Percentiles rank a stretch among this genome's conserved stretches.
phyloP scores from a whole-genome alignment of 2,329 filamentous ascomycete genomes.

The Colletotrichum camelliae region DNA sequence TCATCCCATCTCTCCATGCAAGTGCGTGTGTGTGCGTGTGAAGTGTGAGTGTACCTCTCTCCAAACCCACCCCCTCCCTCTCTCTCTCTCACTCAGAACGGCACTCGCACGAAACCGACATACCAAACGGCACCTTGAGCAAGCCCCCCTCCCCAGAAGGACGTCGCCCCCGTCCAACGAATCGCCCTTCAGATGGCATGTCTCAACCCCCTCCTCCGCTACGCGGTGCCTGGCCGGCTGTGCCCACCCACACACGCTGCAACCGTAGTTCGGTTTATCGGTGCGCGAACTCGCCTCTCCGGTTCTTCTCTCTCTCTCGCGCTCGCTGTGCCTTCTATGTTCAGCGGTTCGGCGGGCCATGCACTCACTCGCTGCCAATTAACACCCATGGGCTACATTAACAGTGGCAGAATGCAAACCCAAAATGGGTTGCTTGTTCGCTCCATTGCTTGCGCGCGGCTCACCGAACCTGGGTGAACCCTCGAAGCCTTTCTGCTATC shows the following conservation, averaged over 20 bases:
- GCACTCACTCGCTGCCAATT: neutral
- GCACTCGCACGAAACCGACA: conserved; percentile 21
- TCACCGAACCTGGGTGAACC: neutral
- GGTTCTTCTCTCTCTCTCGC: neutral
- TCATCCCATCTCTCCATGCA: conserved; percentile 13
- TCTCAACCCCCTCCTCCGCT: neutral
- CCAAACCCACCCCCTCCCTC: neutral
- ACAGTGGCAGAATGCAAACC: neutral
- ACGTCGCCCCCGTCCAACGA: conserved; percentile 1
- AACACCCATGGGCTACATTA: neutral
- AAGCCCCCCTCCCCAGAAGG: neutral
- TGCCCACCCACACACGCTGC: neutral
- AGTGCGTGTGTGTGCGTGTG: neutral
- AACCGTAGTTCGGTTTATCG: neutral
- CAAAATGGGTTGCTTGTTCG: neutral
- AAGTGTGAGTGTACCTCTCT: neutral
- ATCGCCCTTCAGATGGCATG: conserved; percentile 22
- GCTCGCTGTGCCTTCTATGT: conserved; percentile 1
- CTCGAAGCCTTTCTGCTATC: neutral
- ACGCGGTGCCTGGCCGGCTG: neutral
- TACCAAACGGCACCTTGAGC: conserved; percentile 14
- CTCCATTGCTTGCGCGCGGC: neutral
- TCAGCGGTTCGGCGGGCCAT: neutral
- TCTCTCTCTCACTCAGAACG: neutral
- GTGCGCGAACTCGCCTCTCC: neutral